Evolutionary conservation across 2,329 filamentous ascomycete genomes (phyloP).

Genomic region (Periconia digitata): DNA sequence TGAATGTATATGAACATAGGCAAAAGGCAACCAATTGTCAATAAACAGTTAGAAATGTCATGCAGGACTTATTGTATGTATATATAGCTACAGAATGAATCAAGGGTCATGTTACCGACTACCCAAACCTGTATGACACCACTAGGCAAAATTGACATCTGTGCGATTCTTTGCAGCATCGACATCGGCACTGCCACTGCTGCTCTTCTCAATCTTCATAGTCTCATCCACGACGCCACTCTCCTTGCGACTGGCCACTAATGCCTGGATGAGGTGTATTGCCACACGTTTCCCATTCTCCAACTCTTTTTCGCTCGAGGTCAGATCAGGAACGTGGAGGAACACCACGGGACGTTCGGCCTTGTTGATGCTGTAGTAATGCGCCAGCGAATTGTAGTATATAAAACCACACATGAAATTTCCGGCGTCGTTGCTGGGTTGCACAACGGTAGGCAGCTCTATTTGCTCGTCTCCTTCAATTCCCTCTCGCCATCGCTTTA

Average conservation of each 20-base stretch:
- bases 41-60: no score
- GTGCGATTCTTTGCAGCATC: background rate
- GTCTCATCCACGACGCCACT: conserved; percentile 19
- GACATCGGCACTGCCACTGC: background rate
- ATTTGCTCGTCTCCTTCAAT: background rate
- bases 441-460: conserved; percentile 26
- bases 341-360: conserved; percentile 35
- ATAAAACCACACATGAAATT: conserved; percentile 43
- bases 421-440: conserved; percentile 33
- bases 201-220: background rate
- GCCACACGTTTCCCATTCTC: conserved; percentile 30
- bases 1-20: no score
- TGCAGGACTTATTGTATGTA: background rate
- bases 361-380: conserved; percentile 20
- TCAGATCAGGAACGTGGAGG: conserved; percentile 40
- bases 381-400: conserved; percentile 38
- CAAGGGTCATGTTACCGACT: background rate
- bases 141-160: background rate
- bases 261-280: conserved; percentile 36
- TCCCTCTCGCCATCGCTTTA: conserved; percentile 36
- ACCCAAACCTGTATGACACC: background rate
- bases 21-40: no score
- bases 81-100: background rate
- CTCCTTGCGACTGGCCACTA: conserved; percentile 32
- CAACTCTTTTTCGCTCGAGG: conserved; percentile 24